Percentiles rank a stretch among this genome's conserved stretches.
Evolutionary conservation across 495 filamentous ascomycete genomes (phyloP).

Genomic region (Jackrogersella multiformis): DNA sequence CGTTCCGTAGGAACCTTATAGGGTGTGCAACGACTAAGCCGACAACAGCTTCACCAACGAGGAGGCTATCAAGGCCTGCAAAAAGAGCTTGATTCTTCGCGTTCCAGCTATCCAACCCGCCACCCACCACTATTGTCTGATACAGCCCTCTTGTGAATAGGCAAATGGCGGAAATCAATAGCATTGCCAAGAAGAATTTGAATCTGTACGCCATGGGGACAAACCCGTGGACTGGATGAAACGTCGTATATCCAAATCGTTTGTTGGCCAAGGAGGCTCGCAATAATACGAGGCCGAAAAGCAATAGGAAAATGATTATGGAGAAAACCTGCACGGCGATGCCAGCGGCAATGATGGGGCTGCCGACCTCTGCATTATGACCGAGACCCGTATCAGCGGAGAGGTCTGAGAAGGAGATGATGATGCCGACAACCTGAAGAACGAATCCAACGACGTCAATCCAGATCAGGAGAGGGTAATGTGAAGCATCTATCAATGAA

Average conservation of each 20-base stretch:
- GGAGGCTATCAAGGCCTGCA: constrained; percentile 31
- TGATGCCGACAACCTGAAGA: constrained; percentile 29
- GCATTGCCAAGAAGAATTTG: constrained; percentile 37
- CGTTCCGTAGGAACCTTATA: constrained; percentile 28
- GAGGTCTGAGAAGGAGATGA: constrained; percentile 39
- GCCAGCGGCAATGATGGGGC: constrained; percentile 34
- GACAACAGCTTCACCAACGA: constrained; percentile 34
- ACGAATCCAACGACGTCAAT: constrained; percentile 32
- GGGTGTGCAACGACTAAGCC: constrained; percentile 35
- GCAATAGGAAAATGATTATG: constrained; percentile 20
- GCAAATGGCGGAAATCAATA: constrained; percentile 30
- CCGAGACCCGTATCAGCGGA: constrained; percentile 33
- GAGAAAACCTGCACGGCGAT: constrained; percentile 28
- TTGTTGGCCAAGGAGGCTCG: constrained; percentile 27
- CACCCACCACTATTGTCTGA: constrained; percentile 35
- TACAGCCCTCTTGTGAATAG: constrained; percentile 31
- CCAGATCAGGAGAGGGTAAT: constrained; percentile 29
- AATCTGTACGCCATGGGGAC: constrained; percentile 36
- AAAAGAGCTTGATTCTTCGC: constrained; percentile 40
- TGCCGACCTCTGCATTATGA: constrained; percentile 17
- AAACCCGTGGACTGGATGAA: constrained; percentile 34
- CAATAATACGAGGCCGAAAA: constrained; percentile 30
- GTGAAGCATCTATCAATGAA: constrained; percentile 17
- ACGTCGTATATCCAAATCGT: constrained; percentile 39
- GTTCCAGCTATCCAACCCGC: constrained; percentile 41